Conservation (phyloP, 2,329 filamentous ascomycete genomes). For the Sodiomyces alkalinus region DNA sequence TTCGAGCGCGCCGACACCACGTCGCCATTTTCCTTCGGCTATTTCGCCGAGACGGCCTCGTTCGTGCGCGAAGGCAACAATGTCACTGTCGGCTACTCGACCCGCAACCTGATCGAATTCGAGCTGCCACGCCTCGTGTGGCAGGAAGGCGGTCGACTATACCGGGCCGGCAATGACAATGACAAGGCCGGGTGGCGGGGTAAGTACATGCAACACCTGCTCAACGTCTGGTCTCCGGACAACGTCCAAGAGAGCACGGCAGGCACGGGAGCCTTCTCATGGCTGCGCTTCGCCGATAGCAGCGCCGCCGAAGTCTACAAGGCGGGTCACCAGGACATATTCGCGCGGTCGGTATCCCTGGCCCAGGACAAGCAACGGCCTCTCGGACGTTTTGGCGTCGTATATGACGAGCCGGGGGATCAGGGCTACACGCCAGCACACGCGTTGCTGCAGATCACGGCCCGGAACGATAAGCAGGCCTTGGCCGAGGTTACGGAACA, state of each 20-base stretch:
- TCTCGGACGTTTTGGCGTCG: conserved; percentile 49
- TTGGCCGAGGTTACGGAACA: conserved; percentile 56
- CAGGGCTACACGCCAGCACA: conserved; percentile 54
- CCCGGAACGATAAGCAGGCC: conserved; percentile 50
- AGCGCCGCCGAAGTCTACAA: conserved; percentile 59
- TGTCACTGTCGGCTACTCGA: conserved; percentile 73
- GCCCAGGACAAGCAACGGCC: conserved; percentile 36
- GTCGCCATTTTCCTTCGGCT: conserved; percentile 69
- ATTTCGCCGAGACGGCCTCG: conserved; percentile 88
- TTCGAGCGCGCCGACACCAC: conserved; percentile 89
- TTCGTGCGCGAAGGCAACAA: conserved; percentile 80
- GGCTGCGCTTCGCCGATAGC: conserved; percentile 71
- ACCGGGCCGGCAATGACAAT: conserved; percentile 61
- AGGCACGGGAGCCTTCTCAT: conserved; percentile 61
- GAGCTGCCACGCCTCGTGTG: conserved; percentile 69
- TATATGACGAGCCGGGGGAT: conserved; percentile 54
- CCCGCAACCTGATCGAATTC: conserved; percentile 74
- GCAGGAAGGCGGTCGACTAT: conserved; percentile 61
- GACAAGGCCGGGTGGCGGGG: conserved; percentile 61
- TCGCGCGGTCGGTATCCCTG: conserved; percentile 56
- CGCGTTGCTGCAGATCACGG: conserved; percentile 66
- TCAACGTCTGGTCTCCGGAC: conserved; percentile 83
- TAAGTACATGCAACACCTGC: conserved; percentile 61
- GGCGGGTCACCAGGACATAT: conserved; percentile 53
- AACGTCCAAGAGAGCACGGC: conserved; percentile 52